Evolutionary conservation across 495 filamentous ascomycete genomes (phyloP).

Genomic region (Podospora australis): DNA sequence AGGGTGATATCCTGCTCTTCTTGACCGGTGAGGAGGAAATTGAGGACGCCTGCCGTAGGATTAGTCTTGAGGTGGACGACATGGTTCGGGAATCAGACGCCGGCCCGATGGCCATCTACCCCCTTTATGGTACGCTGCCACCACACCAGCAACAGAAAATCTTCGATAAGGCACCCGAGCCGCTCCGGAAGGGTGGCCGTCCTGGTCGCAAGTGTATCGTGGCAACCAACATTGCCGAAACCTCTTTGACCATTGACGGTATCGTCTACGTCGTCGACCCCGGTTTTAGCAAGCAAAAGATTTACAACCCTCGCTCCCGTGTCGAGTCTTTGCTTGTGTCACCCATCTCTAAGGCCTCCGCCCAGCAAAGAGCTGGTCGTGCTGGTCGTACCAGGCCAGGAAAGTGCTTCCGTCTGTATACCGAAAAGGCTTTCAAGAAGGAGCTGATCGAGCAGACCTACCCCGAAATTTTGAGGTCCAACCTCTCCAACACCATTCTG

Average conservation of each 20-base stretch:
- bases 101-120: conserved; percentile 83
- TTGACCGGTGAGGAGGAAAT: conserved; percentile 99
- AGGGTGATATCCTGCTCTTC: conserved; percentile 94
- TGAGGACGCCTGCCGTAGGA: conserved; percentile 90
- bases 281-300: conserved; percentile 98
- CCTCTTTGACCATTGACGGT: conserved; percentile 93
- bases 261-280: conserved; percentile 99
- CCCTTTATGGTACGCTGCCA: conserved; percentile 89
- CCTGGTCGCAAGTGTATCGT: conserved; percentile 95
- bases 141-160: conserved; percentile 90
- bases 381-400: conserved; percentile 95
- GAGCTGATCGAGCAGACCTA: conserved; percentile 96
- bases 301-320: conserved; percentile 94
- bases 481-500: conserved; percentile 87
- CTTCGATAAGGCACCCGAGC: conserved; percentile 79
- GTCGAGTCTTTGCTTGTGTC: conserved; percentile 95
- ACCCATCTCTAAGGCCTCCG: conserved; percentile 96
- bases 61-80: conserved; percentile 82
- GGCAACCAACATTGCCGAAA: conserved; percentile 97
- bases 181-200: conserved; percentile 64
- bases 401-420: conserved; percentile 97
- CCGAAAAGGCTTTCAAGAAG: conserved; percentile 93
- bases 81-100: conserved; percentile 84
- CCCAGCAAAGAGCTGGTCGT: conserved; percentile 95
- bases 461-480: conserved; percentile 90